Evolutionary conservation across 2,329 filamentous ascomycete genomes (phyloP).

Genomic region (Chrysoporthe deuterocubensis): DNA sequence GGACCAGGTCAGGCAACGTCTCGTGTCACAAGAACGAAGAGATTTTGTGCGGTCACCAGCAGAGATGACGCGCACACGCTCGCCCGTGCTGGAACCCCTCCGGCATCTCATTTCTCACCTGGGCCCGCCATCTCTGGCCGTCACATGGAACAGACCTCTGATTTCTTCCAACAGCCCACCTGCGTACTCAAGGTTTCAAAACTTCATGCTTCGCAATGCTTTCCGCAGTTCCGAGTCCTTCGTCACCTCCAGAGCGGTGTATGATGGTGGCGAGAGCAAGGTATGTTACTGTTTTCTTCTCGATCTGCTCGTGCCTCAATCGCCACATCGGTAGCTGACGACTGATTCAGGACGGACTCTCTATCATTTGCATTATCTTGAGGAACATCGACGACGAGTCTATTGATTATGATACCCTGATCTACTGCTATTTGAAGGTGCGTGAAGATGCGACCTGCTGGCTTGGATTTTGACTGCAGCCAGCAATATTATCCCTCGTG

Average conservation of each 20-base stretch:
- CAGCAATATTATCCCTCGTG: not conserved
- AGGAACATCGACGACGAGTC: conserved; percentile 69
- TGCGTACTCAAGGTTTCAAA: conserved; percentile 70
- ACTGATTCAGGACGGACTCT: conserved; percentile 59
- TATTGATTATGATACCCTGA: conserved; percentile 67
- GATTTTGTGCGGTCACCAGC: conserved; percentile 59
- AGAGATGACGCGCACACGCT: conserved; percentile 55
- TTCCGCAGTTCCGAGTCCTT: conserved; percentile 68
- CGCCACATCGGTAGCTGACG: not conserved
- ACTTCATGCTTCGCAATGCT: conserved; percentile 74
- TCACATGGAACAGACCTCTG: conserved; percentile 70
- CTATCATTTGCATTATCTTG: conserved; percentile 71
- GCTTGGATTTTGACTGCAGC: not conserved
- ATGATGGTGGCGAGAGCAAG: conserved; percentile 73
- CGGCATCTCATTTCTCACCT: conserved; percentile 67
- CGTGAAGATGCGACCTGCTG: conserved; percentile 25
- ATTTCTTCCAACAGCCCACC: conserved; percentile 67
- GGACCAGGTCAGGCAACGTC: conserved; percentile 69
- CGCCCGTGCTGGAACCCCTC: conserved; percentile 63
- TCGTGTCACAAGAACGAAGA: conserved; percentile 62
- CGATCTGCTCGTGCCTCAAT: not conserved
- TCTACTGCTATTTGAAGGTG: conserved; percentile 72
- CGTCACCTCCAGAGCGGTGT: conserved; percentile 66
- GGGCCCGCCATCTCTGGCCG: conserved; percentile 68
- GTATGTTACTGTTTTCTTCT: conserved; percentile 37